Percentiles rank a stretch among this genome's conserved stretches.
Evolutionary conservation across 345 rosid species (phyloP).

Genomic region (Tarenaya hassleriana): DNA sequence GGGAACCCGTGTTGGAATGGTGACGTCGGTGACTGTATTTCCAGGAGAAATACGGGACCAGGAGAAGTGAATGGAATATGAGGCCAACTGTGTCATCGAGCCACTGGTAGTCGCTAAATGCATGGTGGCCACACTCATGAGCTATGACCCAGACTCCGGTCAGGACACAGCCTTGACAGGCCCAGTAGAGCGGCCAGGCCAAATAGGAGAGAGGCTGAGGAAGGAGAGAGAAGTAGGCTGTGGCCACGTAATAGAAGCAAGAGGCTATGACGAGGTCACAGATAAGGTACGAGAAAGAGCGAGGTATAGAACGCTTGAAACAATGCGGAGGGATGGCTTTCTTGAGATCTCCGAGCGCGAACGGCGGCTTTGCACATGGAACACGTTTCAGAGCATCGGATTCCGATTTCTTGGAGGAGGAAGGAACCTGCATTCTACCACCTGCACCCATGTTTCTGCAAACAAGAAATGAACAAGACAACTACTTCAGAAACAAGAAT

Average conservation of each 20-base stretch:
- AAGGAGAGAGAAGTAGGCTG: constrained; percentile 46
- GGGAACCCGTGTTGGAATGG: constrained; percentile 82
- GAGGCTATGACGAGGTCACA: constrained; percentile 51
- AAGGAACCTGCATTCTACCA: constrained; percentile 52
- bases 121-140: constrained; percentile 95
- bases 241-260: constrained; percentile 49
- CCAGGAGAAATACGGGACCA: constrained; percentile 92
- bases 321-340: constrained; percentile 90
- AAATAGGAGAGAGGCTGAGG: constrained; percentile 47
- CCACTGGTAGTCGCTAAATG: constrained; percentile 90
- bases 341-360: constrained; percentile 57
- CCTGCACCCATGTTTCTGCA: constrained; percentile 73
- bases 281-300: constrained; percentile 63
- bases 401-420: constrained; percentile 34
- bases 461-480: not conserved
- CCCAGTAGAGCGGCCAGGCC: constrained; percentile 89
- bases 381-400: constrained; percentile 38
- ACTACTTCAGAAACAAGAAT: too few relatives aligned
- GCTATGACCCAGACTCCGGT: constrained; percentile 88
- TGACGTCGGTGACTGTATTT: constrained; percentile 92
- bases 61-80: constrained; percentile 67
- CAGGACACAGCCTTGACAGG: constrained; percentile 59
- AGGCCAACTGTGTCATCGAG: constrained; percentile 81
- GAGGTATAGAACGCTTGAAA: constrained; percentile 69
- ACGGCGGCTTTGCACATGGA: constrained; percentile 63